Evolutionary conservation across 129 eudicot species (phyloP), one percentile per base, ranked within the genome.

Genomic region (Tanacetum coccineum): DNA sequence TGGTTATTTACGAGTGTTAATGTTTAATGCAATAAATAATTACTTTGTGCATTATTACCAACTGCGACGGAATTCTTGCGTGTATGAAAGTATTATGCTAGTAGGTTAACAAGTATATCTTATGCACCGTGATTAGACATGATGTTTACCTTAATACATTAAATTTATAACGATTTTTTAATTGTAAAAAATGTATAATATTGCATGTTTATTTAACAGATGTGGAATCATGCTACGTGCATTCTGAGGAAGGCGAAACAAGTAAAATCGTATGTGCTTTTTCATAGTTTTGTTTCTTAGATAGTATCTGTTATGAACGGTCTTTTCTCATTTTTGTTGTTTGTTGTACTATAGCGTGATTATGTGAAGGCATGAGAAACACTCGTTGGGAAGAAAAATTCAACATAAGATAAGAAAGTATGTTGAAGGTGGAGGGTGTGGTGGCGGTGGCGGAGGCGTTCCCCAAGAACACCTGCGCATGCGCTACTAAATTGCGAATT

Each of bases 301-400:
- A 20, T 13, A 66, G 3, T 14, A 30, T 51, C 8, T 54, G 12
- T 57, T 6, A 66, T 30, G 21, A 20, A 17, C 9, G 2, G 19
- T 3, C 8, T 49, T 46, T 57, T 44, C 30, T 67, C 22, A 32
- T 72, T 20, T 61, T 14, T 32, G 44, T 68, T 68, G 25, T 50
- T 14, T 32, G 44, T 68, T 68, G 25, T 50, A 17, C 49, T 74
- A 48, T 81, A 93, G 99, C 20, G 78, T 65, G 92, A 82, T 58
- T 95, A 93, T 70, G 93, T 93, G 95, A 87, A 63, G 99, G 99
- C 68, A 64, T 93, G 64, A n/a, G 99, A 93, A 76, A 64, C 75
- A 28, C 95, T 93, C 87, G 99, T 30, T 93, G 99, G 99, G 99
- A 94, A 71, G 99, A 94, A n/a, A n/a, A n/a, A n/a, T n/a, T 83